phyloP scores from a whole-genome alignment of 805 yeast species.

The Tetrapisispora iriomotensis region DNA sequence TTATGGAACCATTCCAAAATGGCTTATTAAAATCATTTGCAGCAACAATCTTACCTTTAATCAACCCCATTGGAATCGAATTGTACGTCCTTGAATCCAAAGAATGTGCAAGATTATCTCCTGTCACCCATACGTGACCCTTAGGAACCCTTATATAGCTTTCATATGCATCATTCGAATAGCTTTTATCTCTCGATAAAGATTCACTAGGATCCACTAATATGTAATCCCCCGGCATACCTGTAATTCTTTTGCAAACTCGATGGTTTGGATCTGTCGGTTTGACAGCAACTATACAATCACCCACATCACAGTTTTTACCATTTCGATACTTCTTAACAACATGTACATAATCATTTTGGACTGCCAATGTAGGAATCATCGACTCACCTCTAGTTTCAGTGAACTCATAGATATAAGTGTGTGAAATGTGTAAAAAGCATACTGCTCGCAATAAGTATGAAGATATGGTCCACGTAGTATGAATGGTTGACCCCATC shows the following conservation, averaged over 20 bases:
- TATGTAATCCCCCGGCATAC: constrained; percentile 90
- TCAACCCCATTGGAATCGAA: constrained; percentile 79
- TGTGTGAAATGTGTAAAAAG: constrained; percentile 54
- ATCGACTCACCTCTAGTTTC: constrained; percentile 89
- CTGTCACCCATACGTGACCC: constrained; percentile 97
- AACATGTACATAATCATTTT: constrained; percentile 72
- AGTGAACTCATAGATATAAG: constrained; percentile 60
- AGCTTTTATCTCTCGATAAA: neutral
- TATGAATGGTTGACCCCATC: neutral
- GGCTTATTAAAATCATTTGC: constrained; percentile 50
- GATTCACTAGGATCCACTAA: constrained; percentile 62
- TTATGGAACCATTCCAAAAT: constrained; percentile 28
- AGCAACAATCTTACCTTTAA: constrained; percentile 78
- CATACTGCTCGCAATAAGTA: constrained; percentile 42
- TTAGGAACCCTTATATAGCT: constrained; percentile 71
- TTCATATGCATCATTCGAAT: constrained; percentile 19
- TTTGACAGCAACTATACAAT: constrained; percentile 75
- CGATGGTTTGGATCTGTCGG: constrained; percentile 81
- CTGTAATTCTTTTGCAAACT: constrained; percentile 88
- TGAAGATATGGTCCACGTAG: neutral
- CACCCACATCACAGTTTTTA: constrained; percentile 64
- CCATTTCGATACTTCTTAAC: constrained; percentile 58
- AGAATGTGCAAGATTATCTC: constrained; percentile 82
- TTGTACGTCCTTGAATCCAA: constrained; percentile 85
- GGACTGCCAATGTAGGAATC: constrained; percentile 78